Evolutionary conservation across 768 basidiomycete species (phyloP).

Genomic region (Macrolepiota fuliginosa): DNA sequence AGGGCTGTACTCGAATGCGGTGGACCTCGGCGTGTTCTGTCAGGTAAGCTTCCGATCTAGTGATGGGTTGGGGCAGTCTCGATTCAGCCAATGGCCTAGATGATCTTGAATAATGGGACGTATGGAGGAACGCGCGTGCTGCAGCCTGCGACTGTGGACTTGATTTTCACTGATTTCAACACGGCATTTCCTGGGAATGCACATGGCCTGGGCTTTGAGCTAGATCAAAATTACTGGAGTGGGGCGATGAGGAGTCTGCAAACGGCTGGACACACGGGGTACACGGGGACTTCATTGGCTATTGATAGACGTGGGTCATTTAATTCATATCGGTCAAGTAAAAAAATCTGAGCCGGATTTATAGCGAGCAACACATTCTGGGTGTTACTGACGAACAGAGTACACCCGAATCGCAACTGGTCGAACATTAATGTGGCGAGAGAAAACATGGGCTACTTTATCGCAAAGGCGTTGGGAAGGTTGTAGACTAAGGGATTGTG

Average conservation of each 20-base stretch:
- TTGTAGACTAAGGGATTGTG: not conserved
- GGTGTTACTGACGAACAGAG: slow-evolving; percentile 23
- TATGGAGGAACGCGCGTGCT: slow-evolving; percentile 22
- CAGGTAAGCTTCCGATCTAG: slow-evolving; percentile 16
- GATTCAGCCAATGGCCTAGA: slow-evolving; percentile 15
- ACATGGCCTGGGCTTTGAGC: slow-evolving; percentile 26
- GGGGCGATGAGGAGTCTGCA: slow-evolving; percentile 25
- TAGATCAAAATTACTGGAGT: slow-evolving; percentile 26
- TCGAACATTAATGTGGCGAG: slow-evolving; percentile 26
- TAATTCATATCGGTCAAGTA: not conserved
- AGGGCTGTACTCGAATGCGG: slow-evolving; percentile 25
- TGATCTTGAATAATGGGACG: slow-evolving; percentile 29
- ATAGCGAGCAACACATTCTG: slow-evolving; percentile 29
- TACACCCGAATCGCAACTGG: slow-evolving; percentile 27
- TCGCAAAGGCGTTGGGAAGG: slow-evolving; percentile 21
- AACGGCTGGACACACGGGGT: slow-evolving; percentile 28
- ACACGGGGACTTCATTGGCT: slow-evolving; percentile 24
- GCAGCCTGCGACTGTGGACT: slow-evolving; percentile 23
- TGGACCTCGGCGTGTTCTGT: slow-evolving; percentile 26
- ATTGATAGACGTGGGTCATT: slow-evolving; percentile 24
- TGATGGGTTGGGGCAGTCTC: not conserved
- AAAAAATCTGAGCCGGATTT: not conserved
- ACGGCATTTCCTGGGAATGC: slow-evolving; percentile 24
- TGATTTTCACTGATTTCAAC: slow-evolving; percentile 27
- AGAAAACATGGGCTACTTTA: slow-evolving; percentile 17